Conservation (phyloP, 306 rosid species). For the Lathyrus sativus region DNA sequence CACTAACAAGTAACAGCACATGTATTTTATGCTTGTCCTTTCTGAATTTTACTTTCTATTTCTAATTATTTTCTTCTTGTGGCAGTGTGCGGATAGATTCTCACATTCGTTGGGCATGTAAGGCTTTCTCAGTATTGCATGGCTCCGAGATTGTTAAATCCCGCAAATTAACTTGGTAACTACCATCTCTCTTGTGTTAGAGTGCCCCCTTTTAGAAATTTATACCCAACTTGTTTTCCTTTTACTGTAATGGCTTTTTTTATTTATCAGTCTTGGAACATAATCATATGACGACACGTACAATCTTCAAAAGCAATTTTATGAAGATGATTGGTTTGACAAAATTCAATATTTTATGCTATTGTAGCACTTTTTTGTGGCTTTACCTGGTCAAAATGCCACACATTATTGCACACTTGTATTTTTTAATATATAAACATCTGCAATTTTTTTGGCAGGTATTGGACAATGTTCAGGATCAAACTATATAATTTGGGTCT, state of each 20-base stretch:
- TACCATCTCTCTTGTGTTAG: constrained; percentile 10
- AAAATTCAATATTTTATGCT: constrained; percentile 17
- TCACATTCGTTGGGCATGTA: constrained; percentile 84
- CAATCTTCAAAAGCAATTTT: too few species aligned
- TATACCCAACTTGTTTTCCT: constrained; percentile 1
- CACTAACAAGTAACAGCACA: not conserved
- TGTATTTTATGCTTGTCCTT: constrained; percentile 5
- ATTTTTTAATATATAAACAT: not conserved
- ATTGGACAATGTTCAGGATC: constrained; percentile 72
- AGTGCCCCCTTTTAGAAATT: constrained; percentile 16
- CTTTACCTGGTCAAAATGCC: not conserved
- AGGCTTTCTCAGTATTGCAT: constrained; percentile 69
- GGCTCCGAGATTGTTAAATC: constrained; percentile 52
- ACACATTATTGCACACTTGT: constrained; percentile 5
- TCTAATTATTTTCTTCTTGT: constrained; percentile 37
- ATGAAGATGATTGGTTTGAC: constrained; percentile 1
- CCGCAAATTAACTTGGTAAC: constrained; percentile 59
- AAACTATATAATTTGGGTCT: constrained; percentile 74
- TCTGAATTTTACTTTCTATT: constrained; percentile 30
- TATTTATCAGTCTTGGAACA: not conserved
- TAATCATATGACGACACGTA: constrained; percentile 11
- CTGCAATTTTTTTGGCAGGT: constrained; percentile 53
- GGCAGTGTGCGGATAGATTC: constrained; percentile 79
- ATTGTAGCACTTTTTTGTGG: constrained; percentile 11
- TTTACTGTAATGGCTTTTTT: not conserved